These are phyloP conservation scores for Mimosa bimucronata DNA, from an alignment of 306 rosid genomes.

Conservation along the genomic window DNA sequence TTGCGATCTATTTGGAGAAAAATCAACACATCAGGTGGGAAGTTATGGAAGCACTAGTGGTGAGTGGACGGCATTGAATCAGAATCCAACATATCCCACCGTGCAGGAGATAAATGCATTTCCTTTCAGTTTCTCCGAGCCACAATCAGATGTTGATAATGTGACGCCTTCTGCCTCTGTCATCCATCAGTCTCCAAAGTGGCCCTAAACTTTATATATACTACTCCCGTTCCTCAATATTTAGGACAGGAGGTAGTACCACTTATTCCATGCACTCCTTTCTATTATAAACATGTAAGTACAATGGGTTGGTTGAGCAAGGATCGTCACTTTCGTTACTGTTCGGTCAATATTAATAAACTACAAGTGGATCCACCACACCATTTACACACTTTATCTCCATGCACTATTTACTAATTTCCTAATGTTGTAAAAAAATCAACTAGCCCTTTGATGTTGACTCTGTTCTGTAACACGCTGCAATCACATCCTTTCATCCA, in stretches of 20 bases:
- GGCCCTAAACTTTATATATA: slow-evolving; percentile 22
- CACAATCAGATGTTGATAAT: slow-evolving; percentile 51
- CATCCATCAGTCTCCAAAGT: slow-evolving; percentile 31
- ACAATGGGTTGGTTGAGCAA: not conserved
- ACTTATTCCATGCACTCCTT: not conserved
- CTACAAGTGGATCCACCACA: not conserved
- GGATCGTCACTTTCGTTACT: not conserved
- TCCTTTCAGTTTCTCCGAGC: slow-evolving; percentile 42
- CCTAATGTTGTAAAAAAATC: no score
- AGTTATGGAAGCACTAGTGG: slow-evolving; percentile 23
- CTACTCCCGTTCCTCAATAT: no score
- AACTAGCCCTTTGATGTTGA: no score
- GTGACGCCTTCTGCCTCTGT: slow-evolving; percentile 44
- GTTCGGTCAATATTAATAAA: not conserved
- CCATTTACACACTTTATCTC: no score
- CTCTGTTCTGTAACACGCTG: not conserved
- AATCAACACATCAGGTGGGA: not conserved
- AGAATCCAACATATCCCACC: slow-evolving; percentile 38
- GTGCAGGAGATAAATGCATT: slow-evolving; percentile 20
- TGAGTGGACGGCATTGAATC: slow-evolving; percentile 44
- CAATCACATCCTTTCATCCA: not conserved
- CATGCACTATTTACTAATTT: no score
- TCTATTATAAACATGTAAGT: slow-evolving; percentile 16
- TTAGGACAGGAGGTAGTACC: no score
- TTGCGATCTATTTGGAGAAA: no score